Evolutionary conservation across 345 rosid species (phyloP).

Genomic region (Atalantia buxifolia): DNA sequence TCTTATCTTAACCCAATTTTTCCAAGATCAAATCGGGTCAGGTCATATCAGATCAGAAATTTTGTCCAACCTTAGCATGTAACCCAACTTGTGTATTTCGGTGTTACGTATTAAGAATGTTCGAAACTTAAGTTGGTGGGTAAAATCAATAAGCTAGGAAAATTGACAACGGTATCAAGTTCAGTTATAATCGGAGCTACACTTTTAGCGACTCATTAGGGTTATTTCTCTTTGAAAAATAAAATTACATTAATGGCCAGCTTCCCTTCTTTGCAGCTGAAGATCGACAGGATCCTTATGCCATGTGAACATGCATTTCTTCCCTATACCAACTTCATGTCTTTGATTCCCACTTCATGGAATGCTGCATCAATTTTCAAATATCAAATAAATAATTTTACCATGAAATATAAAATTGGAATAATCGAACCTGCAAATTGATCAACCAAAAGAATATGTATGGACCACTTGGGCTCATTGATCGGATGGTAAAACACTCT

Average conservation of each 20-base stretch:
- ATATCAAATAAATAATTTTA: too few relatives aligned
- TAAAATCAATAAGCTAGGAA: not conserved
- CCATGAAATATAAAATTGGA: not conserved
- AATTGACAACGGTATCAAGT: not conserved
- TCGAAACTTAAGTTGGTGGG: not conserved
- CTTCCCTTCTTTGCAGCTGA: not conserved
- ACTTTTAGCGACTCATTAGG: not conserved
- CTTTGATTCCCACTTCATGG: not conserved
- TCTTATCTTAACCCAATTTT: too few relatives aligned
- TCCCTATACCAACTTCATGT: not conserved
- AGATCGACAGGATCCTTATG: slow-evolving; percentile 1
- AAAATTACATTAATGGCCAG: not conserved
- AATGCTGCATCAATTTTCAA: not conserved
- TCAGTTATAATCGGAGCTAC: not conserved
- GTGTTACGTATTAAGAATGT: too few relatives aligned
- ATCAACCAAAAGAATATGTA: not conserved
- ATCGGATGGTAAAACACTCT: too few relatives aligned
- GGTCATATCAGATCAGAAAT: too few relatives aligned
- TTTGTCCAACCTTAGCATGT: too few relatives aligned
- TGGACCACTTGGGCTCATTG: too few relatives aligned
- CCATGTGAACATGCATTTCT: not conserved
- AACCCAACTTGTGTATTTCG: not conserved
- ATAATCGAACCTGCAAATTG: not conserved
- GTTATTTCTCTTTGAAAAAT: not conserved
- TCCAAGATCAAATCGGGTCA: too few relatives aligned